These are phyloP conservation scores for Pseudomassariella vexata DNA, from an alignment of 2,329 filamentous ascomycete species.

Conservation along the genomic window DNA sequence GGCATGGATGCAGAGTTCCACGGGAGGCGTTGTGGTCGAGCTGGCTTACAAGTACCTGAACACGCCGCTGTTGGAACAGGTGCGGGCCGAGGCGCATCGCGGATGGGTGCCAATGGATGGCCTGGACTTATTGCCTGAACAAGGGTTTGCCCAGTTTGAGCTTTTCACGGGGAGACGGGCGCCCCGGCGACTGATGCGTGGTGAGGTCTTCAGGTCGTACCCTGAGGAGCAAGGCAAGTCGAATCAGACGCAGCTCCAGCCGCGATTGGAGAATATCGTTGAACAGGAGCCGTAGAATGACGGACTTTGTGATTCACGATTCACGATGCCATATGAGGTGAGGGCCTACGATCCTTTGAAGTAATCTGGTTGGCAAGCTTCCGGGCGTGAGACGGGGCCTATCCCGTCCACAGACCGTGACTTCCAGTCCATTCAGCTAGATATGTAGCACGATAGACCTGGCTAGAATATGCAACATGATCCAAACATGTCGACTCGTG, in stretches of 20 bases:
- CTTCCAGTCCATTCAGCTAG: no score
- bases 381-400: no score
- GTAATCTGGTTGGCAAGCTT: no score
- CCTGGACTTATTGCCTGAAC: constrained; percentile 69
- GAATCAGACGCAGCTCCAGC: constrained; percentile 33
- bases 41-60: constrained; percentile 68
- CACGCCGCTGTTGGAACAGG: constrained; percentile 65
- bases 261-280: constrained; percentile 31
- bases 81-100: constrained; percentile 50
- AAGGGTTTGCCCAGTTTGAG: constrained; percentile 78
- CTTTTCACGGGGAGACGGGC: constrained; percentile 69
- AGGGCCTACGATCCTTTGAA: no score
- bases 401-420: no score
- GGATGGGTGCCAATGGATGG: constrained; percentile 75
- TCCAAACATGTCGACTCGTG: no score
- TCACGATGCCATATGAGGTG: no score
- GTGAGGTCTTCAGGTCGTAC: constrained; percentile 49
- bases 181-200: constrained; percentile 64
- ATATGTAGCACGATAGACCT: no score
- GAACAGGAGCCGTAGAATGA: constrained; percentile 37
- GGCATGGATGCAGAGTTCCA: constrained; percentile 66
- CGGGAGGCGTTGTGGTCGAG: constrained; percentile 71
- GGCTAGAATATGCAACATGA: no score
- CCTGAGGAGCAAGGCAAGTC: constrained; percentile 33
- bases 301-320: no score